Base-by-base conservation (phyloP, 78 protist species). In the Speleostelium caveatum region DNA sequence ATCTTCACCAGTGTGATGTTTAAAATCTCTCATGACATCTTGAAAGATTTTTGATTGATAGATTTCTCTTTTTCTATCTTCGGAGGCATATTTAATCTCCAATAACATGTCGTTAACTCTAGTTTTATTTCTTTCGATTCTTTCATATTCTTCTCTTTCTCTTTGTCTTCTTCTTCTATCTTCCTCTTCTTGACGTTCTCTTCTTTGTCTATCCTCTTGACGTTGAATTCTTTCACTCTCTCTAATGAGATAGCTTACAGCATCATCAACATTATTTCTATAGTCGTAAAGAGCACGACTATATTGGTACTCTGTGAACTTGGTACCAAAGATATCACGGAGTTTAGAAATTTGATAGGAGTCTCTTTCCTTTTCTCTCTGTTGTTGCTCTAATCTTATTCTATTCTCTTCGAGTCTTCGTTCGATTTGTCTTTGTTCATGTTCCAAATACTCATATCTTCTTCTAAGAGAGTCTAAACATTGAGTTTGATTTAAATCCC, bases 281-380 rank as follows among this genome's bases (percentile, higher is more conserved):
- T 51, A 14, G n/a, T 58, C 26, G 14, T 36, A 21, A 7, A 73
- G 26, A 28, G 36, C 53, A 22, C 55, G 19, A 19, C 21, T 2
- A 16, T 39, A 39, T 53, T 83, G 62, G 12, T 45, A 28, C 21
- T 67, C 62, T 0, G 76, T 14, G 78, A 59, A 83, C 24, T 73
- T 39, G 6, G 28, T 33, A 32, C 90, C 90, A 60, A 83, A 83
- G 10, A 83, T 42, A 28, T 83, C 90, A 24, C 73, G 33, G 1
- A 83, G 28, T 32, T 83, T 59, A 21, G 35, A 49, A 2, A 73
- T 19, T 16, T n/a, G 17, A 21, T 55, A 51, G 26, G 16, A 19
- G 0, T 72, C 78, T 72, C 78, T 42, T 42, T 83, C 38, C 60
- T 69, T 55, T 69, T 69, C 55, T 69, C 90, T 36, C 59, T 39